Conservation (phyloP, 192 early-diverging fungal genomes). For the Globomyces pollinis-pini region DNA sequence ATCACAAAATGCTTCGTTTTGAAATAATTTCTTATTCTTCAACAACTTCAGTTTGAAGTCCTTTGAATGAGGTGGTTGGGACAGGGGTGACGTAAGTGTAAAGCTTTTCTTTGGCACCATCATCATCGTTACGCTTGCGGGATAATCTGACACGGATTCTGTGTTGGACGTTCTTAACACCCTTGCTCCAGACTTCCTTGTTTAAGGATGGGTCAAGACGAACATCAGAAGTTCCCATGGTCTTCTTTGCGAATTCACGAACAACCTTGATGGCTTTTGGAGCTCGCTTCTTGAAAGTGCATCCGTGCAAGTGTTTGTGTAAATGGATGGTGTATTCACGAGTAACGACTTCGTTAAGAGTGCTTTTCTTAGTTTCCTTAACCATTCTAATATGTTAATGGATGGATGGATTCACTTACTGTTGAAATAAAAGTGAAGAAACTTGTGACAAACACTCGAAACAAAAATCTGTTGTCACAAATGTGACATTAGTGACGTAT, state of each 20-base stretch:
- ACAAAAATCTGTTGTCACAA: too few relatives aligned
- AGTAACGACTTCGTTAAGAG: slow-evolving; percentile 73
- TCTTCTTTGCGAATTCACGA: slow-evolving; percentile 79
- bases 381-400: too few relatives aligned
- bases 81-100: slow-evolving; percentile 92
- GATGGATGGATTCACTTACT: too few relatives aligned
- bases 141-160: slow-evolving; percentile 91
- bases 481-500: too few relatives aligned
- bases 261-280: slow-evolving; percentile 92
- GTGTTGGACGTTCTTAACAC: slow-evolving; percentile 91
- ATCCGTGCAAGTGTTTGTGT: slow-evolving; percentile 81
- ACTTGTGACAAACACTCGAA: too few relatives aligned
- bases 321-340: slow-evolving; percentile 99
- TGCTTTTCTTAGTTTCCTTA: slow-evolving; percentile 33
- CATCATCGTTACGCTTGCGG: slow-evolving; percentile 95
- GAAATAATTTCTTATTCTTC: slow-evolving; percentile 27
- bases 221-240: slow-evolving; percentile 95
- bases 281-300: slow-evolving; percentile 94
- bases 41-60: slow-evolving; percentile 31
- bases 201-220: slow-evolving; percentile 93
- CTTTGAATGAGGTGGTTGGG: slow-evolving; percentile 82
- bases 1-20: too few relatives aligned
- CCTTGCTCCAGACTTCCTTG: slow-evolving; percentile 89
- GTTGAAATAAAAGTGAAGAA: too few relatives aligned
- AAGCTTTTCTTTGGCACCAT: slow-evolving; percentile 94